Conservation (phyloP, 1,139 yeast species). For the Sugiyamaella neomexicana region DNA sequence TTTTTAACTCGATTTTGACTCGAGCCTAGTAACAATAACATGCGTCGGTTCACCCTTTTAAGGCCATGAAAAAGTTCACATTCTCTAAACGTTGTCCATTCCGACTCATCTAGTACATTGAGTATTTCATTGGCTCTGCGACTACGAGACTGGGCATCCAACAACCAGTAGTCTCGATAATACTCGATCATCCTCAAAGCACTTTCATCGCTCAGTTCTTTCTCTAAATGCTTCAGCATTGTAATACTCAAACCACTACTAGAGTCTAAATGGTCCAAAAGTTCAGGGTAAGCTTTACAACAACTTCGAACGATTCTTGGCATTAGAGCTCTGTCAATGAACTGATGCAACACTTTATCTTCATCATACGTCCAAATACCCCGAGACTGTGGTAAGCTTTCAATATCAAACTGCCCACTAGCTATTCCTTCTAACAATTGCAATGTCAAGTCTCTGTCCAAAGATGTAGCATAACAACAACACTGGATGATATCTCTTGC, state of each 20-base stretch:
- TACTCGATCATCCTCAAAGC: constrained; percentile 1
- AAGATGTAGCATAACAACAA: constrained; percentile 11
- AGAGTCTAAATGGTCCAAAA: background rate
- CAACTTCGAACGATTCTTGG: constrained; percentile 3
- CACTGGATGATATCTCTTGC: background rate
- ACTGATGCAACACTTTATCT: background rate
- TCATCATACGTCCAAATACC: constrained; percentile 15
- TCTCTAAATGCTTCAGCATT: background rate
- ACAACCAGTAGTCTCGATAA: constrained; percentile 8
- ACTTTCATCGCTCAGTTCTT: background rate
- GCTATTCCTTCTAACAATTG: background rate
- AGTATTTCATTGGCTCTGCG: constrained; percentile 5
- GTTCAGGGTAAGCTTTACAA: background rate
- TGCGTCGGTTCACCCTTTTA: background rate
- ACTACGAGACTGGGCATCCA: constrained; percentile 4
- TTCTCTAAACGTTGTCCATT: constrained; percentile 3
- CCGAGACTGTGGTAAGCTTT: constrained; percentile 5
- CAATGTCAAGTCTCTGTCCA: constrained; percentile 11
- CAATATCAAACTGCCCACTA: background rate
- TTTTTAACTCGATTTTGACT: background rate
- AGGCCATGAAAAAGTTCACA: constrained; percentile 7
- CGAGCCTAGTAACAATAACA: constrained; percentile 4
- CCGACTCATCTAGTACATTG: background rate
- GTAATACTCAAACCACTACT: background rate
- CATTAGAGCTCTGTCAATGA: constrained; percentile 2